phyloP scores from a whole-genome alignment of 352 stramenopile species.

The Pythium phragmitis region DNA sequence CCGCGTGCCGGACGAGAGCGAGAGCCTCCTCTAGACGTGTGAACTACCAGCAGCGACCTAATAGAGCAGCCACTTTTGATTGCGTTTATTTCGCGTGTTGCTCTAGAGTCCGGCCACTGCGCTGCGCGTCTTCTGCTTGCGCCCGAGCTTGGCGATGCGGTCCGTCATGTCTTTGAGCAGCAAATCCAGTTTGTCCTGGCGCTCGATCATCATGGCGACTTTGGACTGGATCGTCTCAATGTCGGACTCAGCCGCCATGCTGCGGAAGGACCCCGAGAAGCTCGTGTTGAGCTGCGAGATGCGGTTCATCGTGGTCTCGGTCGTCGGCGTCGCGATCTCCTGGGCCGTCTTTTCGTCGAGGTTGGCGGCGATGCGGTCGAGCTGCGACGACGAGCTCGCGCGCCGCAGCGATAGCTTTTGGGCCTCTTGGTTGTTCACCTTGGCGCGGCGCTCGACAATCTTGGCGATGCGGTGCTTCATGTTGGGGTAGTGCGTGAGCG shows the following conservation, averaged over 20 bases:
- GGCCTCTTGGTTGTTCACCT: constrained; percentile 19
- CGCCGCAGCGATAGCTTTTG: constrained; percentile 25
- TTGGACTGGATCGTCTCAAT: constrained; percentile 76
- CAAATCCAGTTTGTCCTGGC: constrained; percentile 46
- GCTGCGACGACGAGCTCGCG: constrained; percentile 34
- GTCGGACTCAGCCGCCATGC: constrained; percentile 59
- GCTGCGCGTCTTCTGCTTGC: constrained; percentile 15
- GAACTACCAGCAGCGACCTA: constrained; percentile 1
- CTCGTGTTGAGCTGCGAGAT: constrained; percentile 90
- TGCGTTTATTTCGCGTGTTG: neutral
- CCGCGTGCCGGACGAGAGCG: constrained; percentile 84
- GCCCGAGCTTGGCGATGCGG: constrained; percentile 3
- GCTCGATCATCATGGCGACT: constrained; percentile 54
- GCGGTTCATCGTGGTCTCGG: constrained; percentile 59
- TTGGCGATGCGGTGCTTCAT: constrained; percentile 80
- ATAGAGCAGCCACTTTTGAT: constrained; percentile 11
- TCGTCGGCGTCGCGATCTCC: constrained; percentile 39
- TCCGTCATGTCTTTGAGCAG: constrained; percentile 48
- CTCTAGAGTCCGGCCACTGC: constrained; percentile 16
- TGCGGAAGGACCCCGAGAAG: constrained; percentile 74
- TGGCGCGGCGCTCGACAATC: constrained; percentile 67
- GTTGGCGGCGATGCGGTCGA: constrained; percentile 59
- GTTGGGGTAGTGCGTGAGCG: constrained; percentile 62
- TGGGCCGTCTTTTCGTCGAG: constrained; percentile 54
- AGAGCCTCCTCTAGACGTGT: constrained; percentile 85